These are phyloP conservation scores for Ophiostoma montium DNA, from an alignment of 2,329 filamentous ascomycete species.

Conservation along the genomic window DNA sequence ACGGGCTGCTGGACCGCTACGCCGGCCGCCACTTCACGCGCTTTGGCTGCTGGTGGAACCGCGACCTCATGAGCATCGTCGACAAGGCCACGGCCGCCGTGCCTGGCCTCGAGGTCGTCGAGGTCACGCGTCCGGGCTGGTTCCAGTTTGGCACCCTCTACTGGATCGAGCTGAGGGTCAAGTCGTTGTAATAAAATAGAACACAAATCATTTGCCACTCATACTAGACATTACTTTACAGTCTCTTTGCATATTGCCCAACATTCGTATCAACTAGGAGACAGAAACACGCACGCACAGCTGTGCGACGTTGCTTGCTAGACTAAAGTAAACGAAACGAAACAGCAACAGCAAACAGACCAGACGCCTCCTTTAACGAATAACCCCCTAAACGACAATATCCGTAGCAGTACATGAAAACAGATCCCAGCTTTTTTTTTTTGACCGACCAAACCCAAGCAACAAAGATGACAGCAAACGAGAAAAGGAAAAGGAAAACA, in stretches of 20 bases:
- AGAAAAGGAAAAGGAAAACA: background rate
- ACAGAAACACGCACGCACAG: background rate
- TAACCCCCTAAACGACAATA: background rate
- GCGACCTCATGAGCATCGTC: constrained; percentile 43
- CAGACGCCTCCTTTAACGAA: background rate
- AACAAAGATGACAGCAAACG: background rate
- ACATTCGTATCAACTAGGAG: background rate
- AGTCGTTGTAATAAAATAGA: no score
- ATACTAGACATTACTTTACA: background rate
- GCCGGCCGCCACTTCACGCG: constrained; percentile 41
- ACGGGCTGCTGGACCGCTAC: constrained; percentile 39
- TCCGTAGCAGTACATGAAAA: no score
- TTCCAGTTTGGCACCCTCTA: constrained; percentile 43
- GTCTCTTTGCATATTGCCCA: no score
- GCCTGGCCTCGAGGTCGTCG: constrained; percentile 42
- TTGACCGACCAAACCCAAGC: background rate
- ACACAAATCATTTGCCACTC: no score
- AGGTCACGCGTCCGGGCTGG: constrained; percentile 35
- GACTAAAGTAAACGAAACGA: background rate
- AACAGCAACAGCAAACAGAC: background rate
- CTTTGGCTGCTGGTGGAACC: constrained; percentile 57
- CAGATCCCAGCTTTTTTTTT: background rate
- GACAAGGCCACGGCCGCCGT: constrained; percentile 31
- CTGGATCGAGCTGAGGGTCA: constrained; percentile 41
- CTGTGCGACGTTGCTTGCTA: background rate